Evolutionary conservation across 2,329 filamentous ascomycete genomes (phyloP).

Genomic region (Cucurbitaria berberidis): DNA sequence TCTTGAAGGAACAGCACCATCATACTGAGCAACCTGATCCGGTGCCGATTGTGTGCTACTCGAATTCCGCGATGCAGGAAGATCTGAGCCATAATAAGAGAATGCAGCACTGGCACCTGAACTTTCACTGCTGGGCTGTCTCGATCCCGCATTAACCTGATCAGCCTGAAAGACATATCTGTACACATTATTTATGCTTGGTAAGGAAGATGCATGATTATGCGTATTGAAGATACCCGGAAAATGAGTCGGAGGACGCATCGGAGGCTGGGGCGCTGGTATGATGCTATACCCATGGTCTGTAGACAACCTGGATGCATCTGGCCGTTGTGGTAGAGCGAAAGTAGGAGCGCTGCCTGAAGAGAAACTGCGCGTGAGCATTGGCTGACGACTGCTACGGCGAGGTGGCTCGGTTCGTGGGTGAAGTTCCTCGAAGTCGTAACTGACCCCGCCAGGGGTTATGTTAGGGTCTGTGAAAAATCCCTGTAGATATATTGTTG

Average conservation of each 20-base stretch:
- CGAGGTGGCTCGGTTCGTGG: slow-evolving; percentile 31
- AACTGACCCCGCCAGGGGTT: background rate
- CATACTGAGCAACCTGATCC: slow-evolving; percentile 23
- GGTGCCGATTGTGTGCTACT: slow-evolving; percentile 29
- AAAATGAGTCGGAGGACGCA: background rate
- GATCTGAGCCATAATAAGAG: slow-evolving; percentile 40
- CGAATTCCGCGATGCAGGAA: slow-evolving; percentile 28
- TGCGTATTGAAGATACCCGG: background rate
- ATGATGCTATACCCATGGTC: slow-evolving; percentile 25
- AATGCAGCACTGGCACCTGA: slow-evolving; percentile 39
- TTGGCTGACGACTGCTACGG: slow-evolving; percentile 8
- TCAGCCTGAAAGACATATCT: background rate
- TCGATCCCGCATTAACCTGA: slow-evolving; percentile 1
- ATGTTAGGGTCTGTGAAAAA: slow-evolving; percentile 6
- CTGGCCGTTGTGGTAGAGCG: slow-evolving; percentile 2
- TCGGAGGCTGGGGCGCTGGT: slow-evolving; percentile 1
- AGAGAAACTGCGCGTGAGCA: slow-evolving; percentile 29
- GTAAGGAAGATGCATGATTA: background rate
- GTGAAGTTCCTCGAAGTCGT: slow-evolving; percentile 9
- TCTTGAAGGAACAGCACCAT: slow-evolving; percentile 26
- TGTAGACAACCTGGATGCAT: slow-evolving; percentile 2
- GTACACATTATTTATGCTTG: background rate
- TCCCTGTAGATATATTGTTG: slow-evolving; percentile 10
- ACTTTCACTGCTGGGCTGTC: slow-evolving; percentile 31
- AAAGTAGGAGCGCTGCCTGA: slow-evolving; percentile 25